Base-by-base conservation (phyloP, 73 alveolate species). In the Loxodes magnus region DNA sequence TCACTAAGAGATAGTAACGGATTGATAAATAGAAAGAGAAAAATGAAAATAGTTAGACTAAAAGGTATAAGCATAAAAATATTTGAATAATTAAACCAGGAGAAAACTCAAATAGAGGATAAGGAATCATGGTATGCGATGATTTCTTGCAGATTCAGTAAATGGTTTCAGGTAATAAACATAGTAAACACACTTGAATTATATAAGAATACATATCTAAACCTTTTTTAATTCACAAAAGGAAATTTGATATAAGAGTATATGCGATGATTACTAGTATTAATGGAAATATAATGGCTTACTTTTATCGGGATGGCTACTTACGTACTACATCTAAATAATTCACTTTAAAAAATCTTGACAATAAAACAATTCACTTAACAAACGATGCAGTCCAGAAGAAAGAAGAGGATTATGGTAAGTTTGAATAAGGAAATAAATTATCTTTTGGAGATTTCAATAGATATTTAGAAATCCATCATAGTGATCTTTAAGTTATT, bases 381-480 rank as follows among this genome's bases (percentile, higher is more conserved):
- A 90, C 98, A 0, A 90, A 90, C 61, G 79, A 90, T 66, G 94
- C 97, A 3, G 84, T 89, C 6, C 87, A 89, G 64, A 89, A 89
- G 77, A 60, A 77, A 65, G 67, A 72, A 37, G 54, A 53, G n/a
- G 77, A 71, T 35, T 89, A 86, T 68, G 90, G 95, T 17, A 77
- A 87, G 68, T 72, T 67, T 58, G 98, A 89, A 61, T 79, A 82
- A 50, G 98, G 98, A n/a, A 90, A 87, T 78, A 77, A 84, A 79
- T 36, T 87, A 19, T 75, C 95, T 42, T 85, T 74, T 54, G 60
- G 64, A 53, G 71, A 72, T 4, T 70, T 85, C 6, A 74, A 77
- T 58, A 38, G 54, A 23, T 65, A 67, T 38, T 60, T 79, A 29
- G 84, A 70, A 0, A 35, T 15, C 14, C 64, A 59, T 42, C 58